Percentiles rank a stretch among this genome's conserved stretches.
phyloP scores from a whole-genome alignment of 257 asterid species.

The Hygrophila difformis region DNA sequence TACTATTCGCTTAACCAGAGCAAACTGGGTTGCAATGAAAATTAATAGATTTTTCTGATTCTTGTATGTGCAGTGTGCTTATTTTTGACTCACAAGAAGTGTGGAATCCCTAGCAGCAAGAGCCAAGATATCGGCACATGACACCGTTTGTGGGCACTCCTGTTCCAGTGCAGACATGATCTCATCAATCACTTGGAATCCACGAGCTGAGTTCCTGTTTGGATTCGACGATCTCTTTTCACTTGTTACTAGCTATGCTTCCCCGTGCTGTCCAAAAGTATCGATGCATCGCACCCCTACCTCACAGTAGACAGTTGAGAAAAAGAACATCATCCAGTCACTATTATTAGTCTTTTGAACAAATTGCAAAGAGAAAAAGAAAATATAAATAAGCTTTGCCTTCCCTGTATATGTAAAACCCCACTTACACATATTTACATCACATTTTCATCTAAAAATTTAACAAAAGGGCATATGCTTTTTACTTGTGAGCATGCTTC shows the following conservation, averaged over 20 bases:
- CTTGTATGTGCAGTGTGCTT: neutral
- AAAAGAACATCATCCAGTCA: too few species aligned
- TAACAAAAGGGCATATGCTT: too few species aligned
- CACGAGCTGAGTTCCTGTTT: slow-evolving; percentile 40
- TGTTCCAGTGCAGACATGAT: slow-evolving; percentile 31
- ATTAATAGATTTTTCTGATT: too few species aligned
- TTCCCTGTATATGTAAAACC: too few species aligned
- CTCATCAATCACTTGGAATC: slow-evolving; percentile 38
- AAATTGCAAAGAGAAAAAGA: too few species aligned
- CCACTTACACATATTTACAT: too few species aligned
- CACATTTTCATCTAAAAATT: too few species aligned
- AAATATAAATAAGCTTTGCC: too few species aligned
- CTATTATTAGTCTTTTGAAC: too few species aligned
- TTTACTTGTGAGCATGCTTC: too few species aligned
- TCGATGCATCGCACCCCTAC: slow-evolving; percentile 56
- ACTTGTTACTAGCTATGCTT: slow-evolving; percentile 18
- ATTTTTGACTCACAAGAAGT: slow-evolving; percentile 23
- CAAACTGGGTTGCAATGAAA: too few species aligned
- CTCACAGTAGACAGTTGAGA: neutral
- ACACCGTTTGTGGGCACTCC: slow-evolving; percentile 38
- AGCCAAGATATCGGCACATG: slow-evolving; percentile 46
- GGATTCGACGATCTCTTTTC: slow-evolving; percentile 42
- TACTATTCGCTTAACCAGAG: too few species aligned
- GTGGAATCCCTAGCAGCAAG: slow-evolving; percentile 45
- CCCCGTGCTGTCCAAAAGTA: slow-evolving; percentile 31